A percentile compares a stretch with the other conserved stretches of the same genome.
Conservation (phyloP, 768 basidiomycete genomes). For the Clavaria fumosa region DNA sequence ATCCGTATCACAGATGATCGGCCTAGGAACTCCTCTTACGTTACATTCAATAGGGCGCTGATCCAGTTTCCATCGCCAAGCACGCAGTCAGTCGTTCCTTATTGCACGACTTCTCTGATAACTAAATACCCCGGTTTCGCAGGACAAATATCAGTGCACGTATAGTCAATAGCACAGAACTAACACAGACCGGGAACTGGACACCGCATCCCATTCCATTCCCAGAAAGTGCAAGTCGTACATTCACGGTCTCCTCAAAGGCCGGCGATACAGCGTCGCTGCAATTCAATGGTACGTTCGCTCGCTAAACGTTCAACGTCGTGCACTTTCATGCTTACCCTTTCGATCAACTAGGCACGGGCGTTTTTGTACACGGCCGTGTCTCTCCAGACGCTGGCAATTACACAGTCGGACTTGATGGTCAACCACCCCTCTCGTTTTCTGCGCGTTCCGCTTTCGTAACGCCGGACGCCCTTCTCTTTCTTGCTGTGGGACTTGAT, state of each 20-base stretch:
- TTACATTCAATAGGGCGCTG: slow-evolving; percentile 44
- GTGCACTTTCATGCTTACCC: background rate
- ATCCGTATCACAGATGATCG: no score
- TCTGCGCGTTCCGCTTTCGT: slow-evolving; percentile 40
- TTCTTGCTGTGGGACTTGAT: slow-evolving; percentile 47
- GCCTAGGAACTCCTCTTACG: slow-evolving; percentile 19
- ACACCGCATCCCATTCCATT: slow-evolving; percentile 15
- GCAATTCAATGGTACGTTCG: slow-evolving; percentile 31
- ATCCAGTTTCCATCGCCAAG: slow-evolving; percentile 26
- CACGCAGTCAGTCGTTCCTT: slow-evolving; percentile 22
- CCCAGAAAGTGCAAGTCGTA: background rate
- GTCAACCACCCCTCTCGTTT: slow-evolving; percentile 19
- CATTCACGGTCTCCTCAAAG: slow-evolving; percentile 14
- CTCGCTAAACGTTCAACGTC: background rate
- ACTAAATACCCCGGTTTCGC: slow-evolving; percentile 18
- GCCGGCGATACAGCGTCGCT: slow-evolving; percentile 30
- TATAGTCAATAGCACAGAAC: background rate
- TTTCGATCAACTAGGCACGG: slow-evolving; percentile 30
- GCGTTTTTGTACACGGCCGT: slow-evolving; percentile 43
- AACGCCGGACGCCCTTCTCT: slow-evolving; percentile 39
- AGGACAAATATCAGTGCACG: background rate
- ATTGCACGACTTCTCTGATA: no score
- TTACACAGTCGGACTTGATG: slow-evolving; percentile 35
- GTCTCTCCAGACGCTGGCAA: slow-evolving; percentile 41
- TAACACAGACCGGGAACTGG: slow-evolving; percentile 40